Conservation (phyloP, 257 asterid species). For the Petunia axillaris region DNA sequence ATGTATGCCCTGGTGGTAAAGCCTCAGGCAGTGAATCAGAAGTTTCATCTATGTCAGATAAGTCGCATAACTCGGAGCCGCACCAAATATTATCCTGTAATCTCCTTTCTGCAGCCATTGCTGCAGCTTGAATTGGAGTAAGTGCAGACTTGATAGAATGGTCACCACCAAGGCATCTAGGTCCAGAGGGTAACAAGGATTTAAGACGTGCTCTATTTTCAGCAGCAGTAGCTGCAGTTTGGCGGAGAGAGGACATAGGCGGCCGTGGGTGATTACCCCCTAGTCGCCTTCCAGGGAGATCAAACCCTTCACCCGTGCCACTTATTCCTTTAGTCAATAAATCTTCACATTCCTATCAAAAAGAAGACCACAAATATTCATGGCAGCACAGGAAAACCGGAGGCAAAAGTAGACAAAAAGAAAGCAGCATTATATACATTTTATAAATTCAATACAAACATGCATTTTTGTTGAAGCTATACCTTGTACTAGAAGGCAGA, state of each 20-base stretch:
- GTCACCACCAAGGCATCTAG: slow-evolving; percentile 84
- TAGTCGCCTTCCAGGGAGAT: slow-evolving; percentile 85
- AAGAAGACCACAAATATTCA: slow-evolving; percentile 6
- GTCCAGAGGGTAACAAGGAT: slow-evolving; percentile 78
- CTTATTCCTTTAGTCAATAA: slow-evolving; percentile 70
- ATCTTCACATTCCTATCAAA: slow-evolving; percentile 81
- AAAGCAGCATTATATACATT: neutral
- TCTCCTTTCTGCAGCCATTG: slow-evolving; percentile 99
- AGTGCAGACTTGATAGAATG: slow-evolving; percentile 71
- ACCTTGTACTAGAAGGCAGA: neutral
- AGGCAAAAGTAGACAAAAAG: neutral
- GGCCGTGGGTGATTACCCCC: slow-evolving; percentile 68
- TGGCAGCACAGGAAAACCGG: slow-evolving; percentile 2
- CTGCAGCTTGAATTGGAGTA: slow-evolving; percentile 93
- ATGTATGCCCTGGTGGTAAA: slow-evolving; percentile 42
- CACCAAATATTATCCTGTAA: slow-evolving; percentile 86
- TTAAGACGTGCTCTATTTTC: slow-evolving; percentile 77
- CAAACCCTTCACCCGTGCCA: slow-evolving; percentile 87
- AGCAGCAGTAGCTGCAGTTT: slow-evolving; percentile 75
- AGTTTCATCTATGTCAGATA: slow-evolving; percentile 60
- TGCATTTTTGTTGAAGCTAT: neutral
- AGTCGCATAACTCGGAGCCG: slow-evolving; percentile 70
- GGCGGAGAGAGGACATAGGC: slow-evolving; percentile 62
- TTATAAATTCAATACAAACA: neutral
- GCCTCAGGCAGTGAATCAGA: slow-evolving; percentile 38